Evolutionary conservation across 225 moss, liverwort and hornwort species (phyloP), one percentile per base, ranked within the genome.

Genomic region (Polytrichum formosum): DNA sequence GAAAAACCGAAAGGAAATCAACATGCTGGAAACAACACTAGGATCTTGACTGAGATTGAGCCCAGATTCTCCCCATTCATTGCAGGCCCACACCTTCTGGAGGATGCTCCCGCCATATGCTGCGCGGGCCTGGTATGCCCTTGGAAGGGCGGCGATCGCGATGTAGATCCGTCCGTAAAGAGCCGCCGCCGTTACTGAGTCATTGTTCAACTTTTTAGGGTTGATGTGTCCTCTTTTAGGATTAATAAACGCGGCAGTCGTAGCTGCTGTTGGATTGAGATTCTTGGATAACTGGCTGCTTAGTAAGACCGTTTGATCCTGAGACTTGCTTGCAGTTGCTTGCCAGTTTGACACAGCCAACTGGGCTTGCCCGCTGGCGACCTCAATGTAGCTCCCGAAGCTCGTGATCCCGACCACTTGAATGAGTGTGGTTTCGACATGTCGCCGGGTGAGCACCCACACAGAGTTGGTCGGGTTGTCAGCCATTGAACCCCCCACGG

Each of bases 71-170:
- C 17, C 93, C 87, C 7, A 9, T 61, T 5, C 90, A 93, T 1
- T 72, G 75, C 5, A 88, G 88, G 5, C 73, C 76, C 69, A 88
- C 13, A 93, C 64, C 66, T 96, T 93, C 4, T 91, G 91, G 26
- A 89, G 54, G 18, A 89, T 76, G 9, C 66, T 54, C 2, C 91
- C 91, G 9, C 87, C 78, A 63, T 90, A 88, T 25, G 70, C 23
- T 4, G 90, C 77, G 26, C 74, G 74, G 0, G 16, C 37, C 5
- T 0, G 69, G 58, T 55, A 72, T 0, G 68, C 7, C 0, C 2
- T 0, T 0, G 60, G 74, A 1, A 26, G 0, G 1, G 26, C 28
- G 6, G 63, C 8, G 53, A 82, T 63, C 4, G 79, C 63, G 1
- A 6, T 18, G 8, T 55, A 16, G 26, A 86, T 90, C 20, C 91